Conservation (phyloP, 305 asterid species). For the Solanum chacoense region DNA sequence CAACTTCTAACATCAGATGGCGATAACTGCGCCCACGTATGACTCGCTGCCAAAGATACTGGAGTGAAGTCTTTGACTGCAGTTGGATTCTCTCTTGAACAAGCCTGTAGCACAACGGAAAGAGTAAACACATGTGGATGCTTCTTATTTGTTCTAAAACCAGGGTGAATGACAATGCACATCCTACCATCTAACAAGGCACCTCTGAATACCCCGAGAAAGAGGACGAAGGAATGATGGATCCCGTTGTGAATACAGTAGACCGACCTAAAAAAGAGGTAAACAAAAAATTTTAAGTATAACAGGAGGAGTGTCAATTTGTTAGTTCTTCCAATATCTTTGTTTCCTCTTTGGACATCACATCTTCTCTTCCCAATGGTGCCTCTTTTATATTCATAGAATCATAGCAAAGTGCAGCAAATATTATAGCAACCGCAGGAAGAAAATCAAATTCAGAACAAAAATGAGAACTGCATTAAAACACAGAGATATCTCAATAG, state of each 20-base stretch:
- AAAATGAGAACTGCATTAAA: background rate
- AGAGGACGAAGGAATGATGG: constrained; percentile 82
- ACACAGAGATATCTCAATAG: background rate
- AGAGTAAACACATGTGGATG: constrained; percentile 8
- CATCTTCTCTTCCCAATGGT: background rate
- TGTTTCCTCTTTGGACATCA: background rate
- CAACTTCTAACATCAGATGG: constrained; percentile 46
- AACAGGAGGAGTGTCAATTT: background rate
- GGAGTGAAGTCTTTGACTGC: constrained; percentile 30
- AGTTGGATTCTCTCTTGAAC: constrained; percentile 64
- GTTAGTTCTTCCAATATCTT: background rate
- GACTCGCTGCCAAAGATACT: constrained; percentile 56
- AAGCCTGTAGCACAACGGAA: constrained; percentile 51
- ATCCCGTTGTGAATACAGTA: constrained; percentile 79
- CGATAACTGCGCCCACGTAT: constrained; percentile 91
- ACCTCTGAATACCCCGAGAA: constrained; percentile 81
- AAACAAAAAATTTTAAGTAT: background rate
- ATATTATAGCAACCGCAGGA: background rate
- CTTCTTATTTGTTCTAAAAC: background rate
- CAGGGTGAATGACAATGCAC: constrained; percentile 1
- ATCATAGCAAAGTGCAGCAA: background rate
- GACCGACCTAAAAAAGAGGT: constrained; percentile 53
- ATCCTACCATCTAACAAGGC: constrained; percentile 90
- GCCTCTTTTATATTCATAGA: background rate
- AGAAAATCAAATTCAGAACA: background rate